phyloP scores from a whole-genome alignment of 2,329 filamentous ascomycete species.

The Plectosphaerella cucumerina region DNA sequence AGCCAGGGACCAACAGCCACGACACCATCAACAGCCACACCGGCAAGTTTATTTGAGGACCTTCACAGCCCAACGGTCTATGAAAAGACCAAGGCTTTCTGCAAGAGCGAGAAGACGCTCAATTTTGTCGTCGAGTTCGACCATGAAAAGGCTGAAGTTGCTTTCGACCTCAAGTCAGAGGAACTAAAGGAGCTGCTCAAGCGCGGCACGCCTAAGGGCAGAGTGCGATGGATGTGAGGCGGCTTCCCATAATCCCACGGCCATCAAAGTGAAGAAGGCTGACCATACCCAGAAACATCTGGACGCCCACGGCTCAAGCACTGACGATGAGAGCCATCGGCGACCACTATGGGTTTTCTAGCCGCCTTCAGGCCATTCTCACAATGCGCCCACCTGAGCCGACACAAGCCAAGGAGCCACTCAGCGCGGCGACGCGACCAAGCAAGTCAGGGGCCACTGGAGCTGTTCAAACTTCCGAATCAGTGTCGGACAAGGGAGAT shows the following conservation, averaged over 20 bases:
- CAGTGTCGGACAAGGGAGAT: neutral
- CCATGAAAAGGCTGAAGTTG: constrained; percentile 48
- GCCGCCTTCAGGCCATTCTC: constrained; percentile 60
- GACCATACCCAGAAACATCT: constrained; percentile 54
- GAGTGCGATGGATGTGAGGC: constrained; percentile 65
- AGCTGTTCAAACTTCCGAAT: neutral
- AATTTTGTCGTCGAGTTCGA: constrained; percentile 68
- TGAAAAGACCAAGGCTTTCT: constrained; percentile 33
- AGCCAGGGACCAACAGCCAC: too few relatives aligned
- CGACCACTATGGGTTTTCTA: constrained; percentile 63
- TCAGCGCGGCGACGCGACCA: constrained; percentile 12
- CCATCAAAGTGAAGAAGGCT: constrained; percentile 5
- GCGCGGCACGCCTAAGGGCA: constrained; percentile 14
- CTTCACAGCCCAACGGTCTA: constrained; percentile 50
- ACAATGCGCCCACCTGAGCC: constrained; percentile 35
- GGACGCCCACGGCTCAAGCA: constrained; percentile 59
- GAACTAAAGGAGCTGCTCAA: constrained; percentile 36
- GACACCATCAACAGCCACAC: too few relatives aligned
- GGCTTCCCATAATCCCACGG: constrained; percentile 2
- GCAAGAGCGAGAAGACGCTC: constrained; percentile 32
- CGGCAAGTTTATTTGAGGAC: constrained; percentile 34
- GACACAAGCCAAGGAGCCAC: neutral
- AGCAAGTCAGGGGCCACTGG: constrained; percentile 1
- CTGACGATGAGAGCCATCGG: constrained; percentile 52
- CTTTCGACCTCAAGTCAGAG: constrained; percentile 43